These are phyloP conservation scores for Orbilia javanica DNA, from an alignment of 2,329 filamentous ascomycete genomes.

Conservation along the genomic window DNA sequence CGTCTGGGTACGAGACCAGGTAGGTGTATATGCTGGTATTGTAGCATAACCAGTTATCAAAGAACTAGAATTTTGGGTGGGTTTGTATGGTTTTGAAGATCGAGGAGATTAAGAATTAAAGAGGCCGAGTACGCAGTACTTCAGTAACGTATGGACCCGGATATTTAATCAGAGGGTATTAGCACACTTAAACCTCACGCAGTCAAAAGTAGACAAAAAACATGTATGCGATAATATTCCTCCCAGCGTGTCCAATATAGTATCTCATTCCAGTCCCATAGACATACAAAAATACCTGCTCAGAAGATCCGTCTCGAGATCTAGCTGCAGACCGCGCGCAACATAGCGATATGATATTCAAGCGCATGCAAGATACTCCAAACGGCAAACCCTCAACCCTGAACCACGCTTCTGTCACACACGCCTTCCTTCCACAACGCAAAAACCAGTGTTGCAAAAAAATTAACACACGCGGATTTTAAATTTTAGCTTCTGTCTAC, in stretches of 20 bases:
- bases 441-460: conserved; percentile 38
- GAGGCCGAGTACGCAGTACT: not conserved
- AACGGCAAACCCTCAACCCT: too few relatives aligned
- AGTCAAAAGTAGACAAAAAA: too few relatives aligned
- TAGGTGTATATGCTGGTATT: not conserved
- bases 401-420: not conserved
- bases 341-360: not conserved
- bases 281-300: not conserved
- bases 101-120: not conserved
- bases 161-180: too few relatives aligned
- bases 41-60: not conserved
- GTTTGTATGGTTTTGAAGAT: not conserved
- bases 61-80: not conserved
- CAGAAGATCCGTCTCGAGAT: not conserved
- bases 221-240: not conserved
- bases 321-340: not conserved
- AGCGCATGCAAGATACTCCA: too few relatives aligned
- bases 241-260: not conserved
- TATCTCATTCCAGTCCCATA: not conserved
- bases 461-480: conserved; percentile 5
- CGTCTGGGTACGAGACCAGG: too few relatives aligned
- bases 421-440: conserved; percentile 8
- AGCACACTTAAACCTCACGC: too few relatives aligned
- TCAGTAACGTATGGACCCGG: too few relatives aligned
- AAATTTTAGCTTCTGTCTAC: not conserved